phyloP scores from a whole-genome alignment of 768 basidiomycete species.

The Russula olivacea region DNA sequence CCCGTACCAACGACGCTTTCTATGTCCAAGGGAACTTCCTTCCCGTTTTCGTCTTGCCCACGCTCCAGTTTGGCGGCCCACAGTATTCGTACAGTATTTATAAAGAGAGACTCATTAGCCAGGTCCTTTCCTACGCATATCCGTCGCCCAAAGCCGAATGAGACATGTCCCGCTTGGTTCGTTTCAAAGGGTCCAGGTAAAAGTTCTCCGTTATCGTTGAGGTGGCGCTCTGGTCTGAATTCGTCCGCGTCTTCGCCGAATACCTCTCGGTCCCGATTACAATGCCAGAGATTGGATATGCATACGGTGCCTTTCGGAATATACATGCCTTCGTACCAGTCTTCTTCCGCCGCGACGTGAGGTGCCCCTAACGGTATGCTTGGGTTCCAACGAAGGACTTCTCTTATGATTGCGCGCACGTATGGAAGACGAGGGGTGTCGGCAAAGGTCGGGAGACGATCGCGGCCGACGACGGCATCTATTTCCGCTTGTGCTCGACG shows the following conservation, averaged over 20 bases:
- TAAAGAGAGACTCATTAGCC: conserved; percentile 23
- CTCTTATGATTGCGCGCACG: conserved; percentile 20
- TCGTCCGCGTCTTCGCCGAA: conserved; percentile 22
- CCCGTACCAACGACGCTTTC: conserved; percentile 1
- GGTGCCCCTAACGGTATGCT: neutral
- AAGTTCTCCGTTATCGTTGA: neutral
- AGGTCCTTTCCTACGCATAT: conserved; percentile 23
- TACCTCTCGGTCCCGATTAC: conserved; percentile 1
- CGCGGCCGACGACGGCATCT: conserved; percentile 18
- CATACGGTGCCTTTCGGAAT: conserved; percentile 35
- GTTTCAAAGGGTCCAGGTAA: neutral
- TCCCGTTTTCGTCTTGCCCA: conserved; percentile 9
- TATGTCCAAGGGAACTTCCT: conserved; percentile 1
- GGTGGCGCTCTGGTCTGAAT: conserved; percentile 25
- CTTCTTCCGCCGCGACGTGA: conserved; percentile 26
- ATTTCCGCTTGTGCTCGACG: conserved; percentile 21
- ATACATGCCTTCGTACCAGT: conserved; percentile 29
- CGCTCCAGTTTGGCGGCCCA: conserved; percentile 22
- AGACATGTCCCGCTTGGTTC: conserved; percentile 9
- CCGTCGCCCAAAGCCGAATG: conserved; percentile 23
- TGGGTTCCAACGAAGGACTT: conserved; percentile 14
- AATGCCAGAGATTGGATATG: conserved; percentile 27
- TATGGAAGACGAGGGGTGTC: conserved; percentile 25
- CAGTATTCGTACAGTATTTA: conserved; percentile 22
- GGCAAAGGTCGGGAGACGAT: conserved; percentile 16